Percentiles rank a stretch among this genome's conserved stretches.
Evolutionary conservation across 2,329 filamentous ascomycete species (phyloP).

Genomic region (Metarhizium sp.): DNA sequence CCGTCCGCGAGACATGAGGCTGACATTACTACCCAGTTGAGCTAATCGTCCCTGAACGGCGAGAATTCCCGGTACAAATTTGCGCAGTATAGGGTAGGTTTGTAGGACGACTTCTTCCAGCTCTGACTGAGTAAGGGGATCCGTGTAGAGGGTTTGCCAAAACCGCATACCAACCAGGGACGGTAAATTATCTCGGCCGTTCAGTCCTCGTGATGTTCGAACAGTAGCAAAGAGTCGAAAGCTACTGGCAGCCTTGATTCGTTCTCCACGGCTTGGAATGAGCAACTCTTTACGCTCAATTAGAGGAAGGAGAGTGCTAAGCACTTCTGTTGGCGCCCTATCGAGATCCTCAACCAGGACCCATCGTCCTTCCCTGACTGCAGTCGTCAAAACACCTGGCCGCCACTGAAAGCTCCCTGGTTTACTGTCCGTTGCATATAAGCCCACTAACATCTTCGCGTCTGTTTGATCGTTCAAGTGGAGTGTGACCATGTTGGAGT

Average conservation of each 20-base stretch:
- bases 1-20: slow-evolving; percentile 21
- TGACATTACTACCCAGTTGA: slow-evolving; percentile 36
- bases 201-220: slow-evolving; percentile 62
- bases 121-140: slow-evolving; percentile 57
- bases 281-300: slow-evolving; percentile 88
- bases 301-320: slow-evolving; percentile 84
- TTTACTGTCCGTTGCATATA: slow-evolving; percentile 82
- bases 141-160: slow-evolving; percentile 70
- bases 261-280: slow-evolving; percentile 82
- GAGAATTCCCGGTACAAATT: slow-evolving; percentile 50
- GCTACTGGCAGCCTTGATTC: slow-evolving; percentile 68
- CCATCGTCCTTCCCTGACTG: slow-evolving; percentile 90
- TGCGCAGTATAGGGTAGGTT: slow-evolving; percentile 60
- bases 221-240: slow-evolving; percentile 92
- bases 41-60: slow-evolving; percentile 48
- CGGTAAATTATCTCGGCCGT: slow-evolving; percentile 57
- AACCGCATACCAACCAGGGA: slow-evolving; percentile 75
- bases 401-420: slow-evolving; percentile 90
- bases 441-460: slow-evolving; percentile 87
- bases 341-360: slow-evolving; percentile 96
- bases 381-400: slow-evolving; percentile 85
- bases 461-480: slow-evolving; percentile 98
- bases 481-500: slow-evolving; percentile 78
- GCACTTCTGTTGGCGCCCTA: slow-evolving; percentile 85
- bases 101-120: slow-evolving; percentile 63